Evolutionary conservation across 768 basidiomycete genomes (phyloP), one percentile per base, ranked within the genome.

Genomic region (Boletus reticulatus): DNA sequence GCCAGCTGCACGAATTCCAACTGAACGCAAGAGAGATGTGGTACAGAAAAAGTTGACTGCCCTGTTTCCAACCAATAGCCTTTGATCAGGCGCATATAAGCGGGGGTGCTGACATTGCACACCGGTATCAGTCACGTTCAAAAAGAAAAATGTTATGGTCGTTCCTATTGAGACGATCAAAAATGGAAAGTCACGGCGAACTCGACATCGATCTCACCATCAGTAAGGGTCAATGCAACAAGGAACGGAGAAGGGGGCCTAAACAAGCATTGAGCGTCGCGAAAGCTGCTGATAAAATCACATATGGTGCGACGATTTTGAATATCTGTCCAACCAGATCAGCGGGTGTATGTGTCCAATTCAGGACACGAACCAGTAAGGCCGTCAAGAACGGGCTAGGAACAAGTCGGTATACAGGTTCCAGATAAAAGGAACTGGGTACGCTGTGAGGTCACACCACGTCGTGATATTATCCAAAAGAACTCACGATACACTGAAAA

Each of bases 51-150:
- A 92, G 48, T 82, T 91, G 67, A 86, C 65, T 91, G 88, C 7
- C 92, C 92, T 50, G 93, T 94, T 65, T 94, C 89, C 54, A 94
- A 74, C 92, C 92, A 94, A 4, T 88, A 91, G 0, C 92, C 88
- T 81, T 39, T 19, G 6, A 62, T 36, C 7, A 20, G 55, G 4
- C 37, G 20, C 46, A 49, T 56, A 58, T 4, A 27, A 42, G 32
- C 8, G 31, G 14, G 16, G 24, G 32, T 38, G 24, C 32, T n/a
- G 13, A 16, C 50, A 29, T 17, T 62, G 73, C 65, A 55, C 59
- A 85, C 85, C 89, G 4, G 84, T 89, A 67, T 94, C 90, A 22
- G 84, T 84, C 27, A 94, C 92, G 38, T 83, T 83, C 76, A 85
- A 85, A 71, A 94, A 94, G 74, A 94, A n/a, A n/a, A n/a, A 93